Base-by-base conservation (phyloP, 768 basidiomycete species). In the Mycena venus region DNA sequence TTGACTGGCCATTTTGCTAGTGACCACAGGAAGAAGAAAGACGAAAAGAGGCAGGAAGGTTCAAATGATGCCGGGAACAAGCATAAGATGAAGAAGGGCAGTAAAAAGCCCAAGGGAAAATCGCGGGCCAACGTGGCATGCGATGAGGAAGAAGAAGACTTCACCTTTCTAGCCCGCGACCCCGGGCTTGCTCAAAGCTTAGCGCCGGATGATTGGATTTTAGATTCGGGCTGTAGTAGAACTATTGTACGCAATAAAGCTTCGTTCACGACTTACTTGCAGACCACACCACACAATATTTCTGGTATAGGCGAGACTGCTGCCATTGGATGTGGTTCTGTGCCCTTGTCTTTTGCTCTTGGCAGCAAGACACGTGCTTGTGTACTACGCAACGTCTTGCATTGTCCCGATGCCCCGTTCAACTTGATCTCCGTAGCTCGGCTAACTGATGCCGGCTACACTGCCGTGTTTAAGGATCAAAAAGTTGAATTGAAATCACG, bases 211-310 rank as follows among this genome's bases (percentile, higher is more conserved):
- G 61, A 66, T 40, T 78, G 77, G 77, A 60, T 78, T 19, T 75
- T 36, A n/a, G 77, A 78, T 53, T 73, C 75, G 8, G 77, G 55
- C 7, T 75, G 74, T 75, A 78, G 53, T 60, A 55, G 68, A 23
- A 38, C 31, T 40, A 75, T 78, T 61, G 64, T 73, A 23, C 60
- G 68, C 56, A 78, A 78, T 68, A 71, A 66, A 78, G 42, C 59
- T 0, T 1, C 21, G 51, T 78, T 78, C 40, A 36, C 51, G 32
- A 25, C 49, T 31, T 78, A 78, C 51, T 42, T 65, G 19, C 66
- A 69, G 58, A 78, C 74, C 44, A 71, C 77, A 12, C 60, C 72
- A 19, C 77, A 78, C 23, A 59, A 40, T 17, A 73, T 68, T 25
- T 7, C 53, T n/a, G 72, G 72, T 2, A 62, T 74, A 19, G 68